Conservation (phyloP, 2,329 filamentous ascomycete genomes). For the Helotiales sp. region DNA sequence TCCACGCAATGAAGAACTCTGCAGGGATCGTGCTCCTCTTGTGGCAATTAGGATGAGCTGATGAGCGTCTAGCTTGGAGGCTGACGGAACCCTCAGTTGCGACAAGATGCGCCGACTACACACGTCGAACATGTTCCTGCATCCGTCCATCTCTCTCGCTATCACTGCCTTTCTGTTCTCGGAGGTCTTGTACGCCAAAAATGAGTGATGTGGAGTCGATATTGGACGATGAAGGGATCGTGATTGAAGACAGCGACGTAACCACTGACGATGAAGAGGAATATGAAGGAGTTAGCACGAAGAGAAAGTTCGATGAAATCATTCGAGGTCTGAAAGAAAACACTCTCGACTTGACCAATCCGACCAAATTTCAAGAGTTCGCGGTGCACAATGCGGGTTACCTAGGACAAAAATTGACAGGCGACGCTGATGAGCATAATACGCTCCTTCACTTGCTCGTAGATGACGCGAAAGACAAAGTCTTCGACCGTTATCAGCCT, state of each 20-base stretch:
- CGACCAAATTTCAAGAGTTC: conserved; percentile 3
- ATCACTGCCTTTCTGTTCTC: no score
- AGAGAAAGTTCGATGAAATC: conserved; percentile 13
- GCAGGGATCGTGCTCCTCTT: no score
- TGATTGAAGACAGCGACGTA: conserved; percentile 3
- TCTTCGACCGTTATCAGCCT: conserved; percentile 5
- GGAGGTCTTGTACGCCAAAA: no score
- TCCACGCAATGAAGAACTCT: no score
- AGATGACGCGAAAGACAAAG: conserved; percentile 7
- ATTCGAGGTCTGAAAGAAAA: conserved; percentile 7
- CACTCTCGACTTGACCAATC: conserved; percentile 3
- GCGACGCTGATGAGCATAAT: conserved; percentile 5
- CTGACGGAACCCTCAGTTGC: no score
- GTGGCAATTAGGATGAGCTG: no score
- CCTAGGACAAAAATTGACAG: neutral
- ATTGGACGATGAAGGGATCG: conserved; percentile 3
- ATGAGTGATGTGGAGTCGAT: neutral
- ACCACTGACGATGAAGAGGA: conserved; percentile 7
- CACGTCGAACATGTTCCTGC: no score
- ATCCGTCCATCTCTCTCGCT: no score
- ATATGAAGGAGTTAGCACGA: conserved; percentile 9
- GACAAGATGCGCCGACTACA: no score
- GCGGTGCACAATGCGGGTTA: neutral
- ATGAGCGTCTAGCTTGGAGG: no score
- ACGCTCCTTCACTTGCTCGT: conserved; percentile 11